phyloP scores from a whole-genome alignment of 2,329 filamentous ascomycete genomes.

The Leptographium galeiforme region DNA sequence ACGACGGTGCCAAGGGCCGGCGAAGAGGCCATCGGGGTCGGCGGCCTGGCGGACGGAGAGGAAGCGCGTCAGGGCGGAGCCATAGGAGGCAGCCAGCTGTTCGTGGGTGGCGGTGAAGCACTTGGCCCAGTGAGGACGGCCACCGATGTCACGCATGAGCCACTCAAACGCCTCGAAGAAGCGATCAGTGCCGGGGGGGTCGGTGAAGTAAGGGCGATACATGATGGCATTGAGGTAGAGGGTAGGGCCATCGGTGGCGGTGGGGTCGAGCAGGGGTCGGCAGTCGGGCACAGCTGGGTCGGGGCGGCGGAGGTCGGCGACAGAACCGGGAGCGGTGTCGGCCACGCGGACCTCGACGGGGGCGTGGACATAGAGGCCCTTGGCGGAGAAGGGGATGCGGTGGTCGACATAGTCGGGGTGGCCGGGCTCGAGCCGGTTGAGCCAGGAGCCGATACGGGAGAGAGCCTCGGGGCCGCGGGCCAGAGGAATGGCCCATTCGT shows the following conservation, averaged over 20 bases:
- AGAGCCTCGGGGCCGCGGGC: conserved; percentile 78
- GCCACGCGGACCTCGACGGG: conserved; percentile 67
- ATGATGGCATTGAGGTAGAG: conserved; percentile 72
- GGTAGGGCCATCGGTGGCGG: conserved; percentile 45
- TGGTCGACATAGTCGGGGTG: conserved; percentile 45
- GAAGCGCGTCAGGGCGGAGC: conserved; percentile 46
- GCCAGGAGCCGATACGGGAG: conserved; percentile 70
- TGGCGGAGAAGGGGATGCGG: conserved; percentile 54
- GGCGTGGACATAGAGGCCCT: conserved; percentile 61
- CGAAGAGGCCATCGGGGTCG: conserved; percentile 66
- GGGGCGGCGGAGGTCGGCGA: conserved; percentile 13
- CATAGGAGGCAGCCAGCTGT: conserved; percentile 50
- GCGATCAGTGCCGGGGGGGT: conserved; percentile 53
- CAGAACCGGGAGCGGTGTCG: conserved; percentile 32
- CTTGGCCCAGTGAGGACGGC: conserved; percentile 71
- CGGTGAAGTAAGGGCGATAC: conserved; percentile 58
- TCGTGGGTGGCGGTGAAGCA: conserved; percentile 47
- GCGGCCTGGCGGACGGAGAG: conserved; percentile 47
- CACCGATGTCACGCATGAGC: conserved; percentile 65
- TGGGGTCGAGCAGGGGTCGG: conserved; percentile 44
- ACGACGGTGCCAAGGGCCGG: conserved; percentile 78
- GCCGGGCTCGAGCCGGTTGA: conserved; percentile 47
- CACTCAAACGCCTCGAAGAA: conserved; percentile 75
- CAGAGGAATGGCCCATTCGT: conserved; percentile 92
- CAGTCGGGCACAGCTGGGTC: conserved; percentile 14